Evolutionary conservation across 2,329 filamentous ascomycete species (phyloP), one percentile per base, ranked within the genome.

Genomic region (Raffaelea arxii): DNA sequence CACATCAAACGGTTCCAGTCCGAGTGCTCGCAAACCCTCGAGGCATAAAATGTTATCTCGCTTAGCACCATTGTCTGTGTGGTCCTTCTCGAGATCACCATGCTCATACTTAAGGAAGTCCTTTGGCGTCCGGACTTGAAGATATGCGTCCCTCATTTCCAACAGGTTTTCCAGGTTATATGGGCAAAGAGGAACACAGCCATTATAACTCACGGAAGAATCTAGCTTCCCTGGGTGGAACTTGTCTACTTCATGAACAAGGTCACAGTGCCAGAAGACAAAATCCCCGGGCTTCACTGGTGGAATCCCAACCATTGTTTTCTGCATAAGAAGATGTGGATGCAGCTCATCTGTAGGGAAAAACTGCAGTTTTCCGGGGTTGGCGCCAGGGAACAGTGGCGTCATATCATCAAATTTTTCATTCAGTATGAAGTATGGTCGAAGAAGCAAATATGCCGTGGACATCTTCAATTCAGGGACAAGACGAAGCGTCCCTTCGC

Each of bases 401-500:
- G 44, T 46, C 4, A 41, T 27, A n/a, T 56, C 54, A 23, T 56
- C 52, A 32, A 56, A 55, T n/a, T 50, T 48, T 23, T 54, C 47
- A 30, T 32, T 23, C 3, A 45, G 30, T 25, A 52, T 67, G 61
- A 86, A 85, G 62, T 85, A 86, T 0, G 82, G 82, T 0, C 82
- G 72, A 2, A 86, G 70, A 2, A 86, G 67, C 46, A 74, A 76
- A 60, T 86, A 86, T 2, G 80, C 77, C 0, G 80, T 85, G 10
- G 80, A 77, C 44, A 78, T 71, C 35, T 70, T 69, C n/a, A 86
- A 60, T 43, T 85, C 66, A 0, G 82, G 82, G 54, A 83, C 83
- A 1, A 86, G 77, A n/a, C 79, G 71, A n/a, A 86, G 62, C 0
- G 81, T 84, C 3, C 82, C 82, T 58, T 86, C 79, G 11, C 72